Evolutionary conservation across 208 protist genomes (phyloP), one percentile per base, ranked within the genome.

Genomic region (Acanthamoeba lugdunensis): DNA sequence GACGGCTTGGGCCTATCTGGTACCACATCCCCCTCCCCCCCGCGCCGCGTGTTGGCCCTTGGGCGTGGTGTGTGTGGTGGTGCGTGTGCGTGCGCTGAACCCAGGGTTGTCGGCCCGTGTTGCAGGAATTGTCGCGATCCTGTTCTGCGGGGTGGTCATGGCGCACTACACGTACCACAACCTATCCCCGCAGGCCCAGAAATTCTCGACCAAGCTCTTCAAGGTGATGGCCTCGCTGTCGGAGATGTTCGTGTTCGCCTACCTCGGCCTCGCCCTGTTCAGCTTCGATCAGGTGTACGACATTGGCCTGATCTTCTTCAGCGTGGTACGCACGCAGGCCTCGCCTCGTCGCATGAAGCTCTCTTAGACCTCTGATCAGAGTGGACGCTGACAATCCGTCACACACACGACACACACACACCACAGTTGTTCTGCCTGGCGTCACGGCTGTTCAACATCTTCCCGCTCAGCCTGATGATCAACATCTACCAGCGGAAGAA

Each of bases 121-220:
- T 33, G 63, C 79, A 8, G 97, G 97, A 30, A 96, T 97, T 61
- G 95, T 97, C 87, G 85, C 96, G 11, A 95, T 97, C 45, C 94
- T 97, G n/a, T 95, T 97, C 69, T 69, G 56, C 58, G 96, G 97
- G 13, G 95, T 96, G 25, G 41, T 95, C 30, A 95, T 96, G 93
- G 65, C 67, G 61, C 88, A 96, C 77, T 95, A 95, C 65, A 71
- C 85, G 25, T 73, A 79, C 63, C 84, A 58, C n/a, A 95, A 94
- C 67, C 33, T 95, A 2, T 94, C 82, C 23, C 92, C 67, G 2
- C 56, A 21, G 25, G 28, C 95, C 3, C 37, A 94, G 28, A 56
- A 52, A 16, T 69, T 94, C 45, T 73, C 82, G n/a, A 28, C 58
- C 67, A 58, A 95, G 65, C 9, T 65, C 30, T 96, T 95, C 89